These are phyloP conservation scores for Colletotrichum acutatum DNA, from an alignment of 2,329 filamentous ascomycete species.

Conservation along the genomic window DNA sequence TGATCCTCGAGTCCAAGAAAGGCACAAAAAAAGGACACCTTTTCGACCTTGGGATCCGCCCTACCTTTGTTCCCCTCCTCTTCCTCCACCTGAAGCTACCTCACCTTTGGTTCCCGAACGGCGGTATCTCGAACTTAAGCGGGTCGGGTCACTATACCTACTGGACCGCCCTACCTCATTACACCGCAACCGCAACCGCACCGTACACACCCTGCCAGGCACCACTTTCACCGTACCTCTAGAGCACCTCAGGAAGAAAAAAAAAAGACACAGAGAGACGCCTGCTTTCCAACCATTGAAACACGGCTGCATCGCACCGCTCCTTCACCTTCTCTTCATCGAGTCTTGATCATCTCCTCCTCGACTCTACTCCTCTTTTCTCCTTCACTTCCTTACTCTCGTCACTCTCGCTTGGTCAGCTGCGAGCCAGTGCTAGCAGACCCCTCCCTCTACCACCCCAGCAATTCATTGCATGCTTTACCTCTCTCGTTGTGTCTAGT, in stretches of 20 bases:
- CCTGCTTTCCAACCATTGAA: slow-evolving; percentile 32
- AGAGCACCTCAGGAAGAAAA: slow-evolving; percentile 40
- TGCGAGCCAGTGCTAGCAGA: slow-evolving; percentile 12
- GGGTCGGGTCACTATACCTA: slow-evolving; percentile 18
- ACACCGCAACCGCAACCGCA: not conserved
- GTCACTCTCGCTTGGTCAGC: slow-evolving; percentile 6
- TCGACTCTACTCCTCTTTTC: not conserved
- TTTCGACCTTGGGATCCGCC: slow-evolving; percentile 19
- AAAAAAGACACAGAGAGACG: slow-evolving; percentile 34
- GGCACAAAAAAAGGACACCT: not conserved
- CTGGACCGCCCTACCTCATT: not conserved
- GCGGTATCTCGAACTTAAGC: slow-evolving; percentile 31
- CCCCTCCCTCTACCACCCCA: slow-evolving; percentile 8
- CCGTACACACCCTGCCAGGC: slow-evolving; percentile 22
- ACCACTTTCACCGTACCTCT: slow-evolving; percentile 2
- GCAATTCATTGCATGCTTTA: slow-evolving; percentile 24
- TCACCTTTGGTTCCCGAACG: slow-evolving; percentile 13
- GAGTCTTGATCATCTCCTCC: slow-evolving; percentile 3
- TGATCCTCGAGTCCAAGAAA: slow-evolving; percentile 4
- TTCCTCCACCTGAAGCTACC: slow-evolving; percentile 12
- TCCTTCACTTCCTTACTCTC: not conserved
- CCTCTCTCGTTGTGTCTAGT: slow-evolving; percentile 19
- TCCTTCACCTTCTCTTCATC: slow-evolving; percentile 18
- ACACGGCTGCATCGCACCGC: slow-evolving; percentile 20
- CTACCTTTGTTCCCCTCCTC: not conserved